A percentile compares a stretch with the other conserved stretches of the same genome.
Evolutionary conservation across 2,329 filamentous ascomycete genomes (phyloP).

Genomic region (Stachybotrys chlorohalonatus): DNA sequence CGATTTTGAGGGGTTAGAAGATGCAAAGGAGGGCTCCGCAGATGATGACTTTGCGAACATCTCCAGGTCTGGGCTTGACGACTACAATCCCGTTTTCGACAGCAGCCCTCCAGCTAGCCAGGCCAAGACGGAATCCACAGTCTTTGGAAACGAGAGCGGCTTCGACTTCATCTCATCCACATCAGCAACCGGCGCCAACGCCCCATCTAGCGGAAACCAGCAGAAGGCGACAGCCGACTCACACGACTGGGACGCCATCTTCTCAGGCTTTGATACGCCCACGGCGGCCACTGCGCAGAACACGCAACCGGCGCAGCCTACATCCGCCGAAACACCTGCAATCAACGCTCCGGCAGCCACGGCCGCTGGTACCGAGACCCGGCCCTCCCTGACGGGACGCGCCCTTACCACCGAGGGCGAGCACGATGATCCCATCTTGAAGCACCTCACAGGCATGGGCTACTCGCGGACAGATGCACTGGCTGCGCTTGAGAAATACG

Average conservation of each 20-base stretch:
- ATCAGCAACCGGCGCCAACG: constrained; percentile 18
- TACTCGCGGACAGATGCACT: constrained; percentile 68
- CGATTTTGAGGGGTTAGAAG: constrained; percentile 74
- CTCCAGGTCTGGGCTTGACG: constrained; percentile 60
- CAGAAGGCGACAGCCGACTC: constrained; percentile 32
- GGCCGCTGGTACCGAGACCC: constrained; percentile 8
- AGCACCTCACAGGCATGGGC: constrained; percentile 84
- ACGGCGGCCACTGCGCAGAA: constrained; percentile 16
- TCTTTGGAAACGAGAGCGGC: constrained; percentile 45
- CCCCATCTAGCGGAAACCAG: constrained; percentile 29
- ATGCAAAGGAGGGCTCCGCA: constrained; percentile 70
- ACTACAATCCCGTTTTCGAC: constrained; percentile 78
- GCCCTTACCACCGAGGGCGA: constrained; percentile 65
- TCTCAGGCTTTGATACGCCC: constrained; percentile 65
- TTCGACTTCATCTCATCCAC: constrained; percentile 46
- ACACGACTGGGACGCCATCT: constrained; percentile 94
- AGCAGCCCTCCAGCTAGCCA: constrained; percentile 51
- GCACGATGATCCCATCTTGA: constrained; percentile 86
- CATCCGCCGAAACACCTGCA: neutral
- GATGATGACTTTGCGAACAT: constrained; percentile 75
- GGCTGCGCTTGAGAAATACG: constrained; percentile 80
- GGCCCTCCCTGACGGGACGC: constrained; percentile 39
- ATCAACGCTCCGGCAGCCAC: constrained; percentile 4
- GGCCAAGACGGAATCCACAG: constrained; percentile 42
- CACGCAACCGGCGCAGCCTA: constrained; percentile 6